phyloP scores from a whole-genome alignment of 371 early-diverging fungal genomes.

The Circinella umbellata region DNA sequence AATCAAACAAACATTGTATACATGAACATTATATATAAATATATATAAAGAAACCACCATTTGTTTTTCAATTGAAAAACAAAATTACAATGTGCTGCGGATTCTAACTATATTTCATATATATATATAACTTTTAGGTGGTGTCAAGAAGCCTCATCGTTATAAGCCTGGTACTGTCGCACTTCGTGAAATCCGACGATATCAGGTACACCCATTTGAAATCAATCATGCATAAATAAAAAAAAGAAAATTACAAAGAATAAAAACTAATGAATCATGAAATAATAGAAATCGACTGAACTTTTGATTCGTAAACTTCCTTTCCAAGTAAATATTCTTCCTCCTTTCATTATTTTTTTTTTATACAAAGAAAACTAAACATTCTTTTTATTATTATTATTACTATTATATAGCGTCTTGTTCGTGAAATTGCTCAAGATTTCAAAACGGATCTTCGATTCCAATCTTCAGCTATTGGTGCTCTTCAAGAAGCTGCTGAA shows the following conservation, averaged over 20 bases:
- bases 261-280: background rate
- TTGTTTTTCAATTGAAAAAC: background rate
- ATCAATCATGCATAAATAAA: no score
- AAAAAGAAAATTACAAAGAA: no score
- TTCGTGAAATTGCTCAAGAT: slow-evolving; percentile 95
- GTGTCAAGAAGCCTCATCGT: slow-evolving; percentile 85
- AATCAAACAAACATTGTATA: no score
- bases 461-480: slow-evolving; percentile 97
- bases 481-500: slow-evolving; percentile 99
- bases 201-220: slow-evolving; percentile 60
- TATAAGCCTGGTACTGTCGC: slow-evolving; percentile 91
- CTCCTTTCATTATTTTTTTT: background rate
- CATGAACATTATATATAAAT: no score
- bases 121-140: slow-evolving; percentile 23
- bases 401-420: slow-evolving; percentile 64
- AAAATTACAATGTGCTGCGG: background rate
- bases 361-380: background rate
- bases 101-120: no score
- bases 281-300: slow-evolving; percentile 86
- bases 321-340: slow-evolving; percentile 73
- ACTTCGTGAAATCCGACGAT: slow-evolving; percentile 96
- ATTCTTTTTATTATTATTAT: background rate
- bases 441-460: slow-evolving; percentile 98
- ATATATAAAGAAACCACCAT: no score
- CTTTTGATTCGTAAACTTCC: slow-evolving; percentile 98